Percentiles rank a stretch among this genome's conserved stretches.
Evolutionary conservation across 176 grass and related monocot species (phyloP).

Genomic region (Secale cereale): DNA sequence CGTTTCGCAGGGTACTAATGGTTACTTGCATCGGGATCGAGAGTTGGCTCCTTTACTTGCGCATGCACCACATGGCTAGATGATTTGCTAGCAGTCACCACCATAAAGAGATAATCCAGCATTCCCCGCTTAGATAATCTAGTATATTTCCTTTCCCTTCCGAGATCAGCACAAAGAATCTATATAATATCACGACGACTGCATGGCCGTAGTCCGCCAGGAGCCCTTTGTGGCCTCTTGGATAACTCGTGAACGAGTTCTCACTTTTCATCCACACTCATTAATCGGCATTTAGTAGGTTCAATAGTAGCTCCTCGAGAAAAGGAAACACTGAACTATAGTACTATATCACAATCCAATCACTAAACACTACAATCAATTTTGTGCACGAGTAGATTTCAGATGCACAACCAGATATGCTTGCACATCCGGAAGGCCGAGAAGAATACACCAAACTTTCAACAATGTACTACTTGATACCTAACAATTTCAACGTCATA

Average conservation of each 20-base stretch:
- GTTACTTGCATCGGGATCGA: too few species aligned
- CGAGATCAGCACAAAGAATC: too few species aligned
- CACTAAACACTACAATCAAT: neutral
- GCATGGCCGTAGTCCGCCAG: constrained; percentile 75
- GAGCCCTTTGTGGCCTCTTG: constrained; percentile 65
- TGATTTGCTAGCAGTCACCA: constrained; percentile 50
- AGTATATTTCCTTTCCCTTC: constrained; percentile 93
- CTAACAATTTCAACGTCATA: neutral
- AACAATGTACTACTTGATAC: neutral
- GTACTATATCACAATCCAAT: neutral
- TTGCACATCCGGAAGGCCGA: neutral
- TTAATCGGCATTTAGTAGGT: constrained; percentile 60
- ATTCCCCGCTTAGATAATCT: constrained; percentile 92
- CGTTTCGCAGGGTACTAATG: too few species aligned
- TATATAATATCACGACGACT: constrained; percentile 84
- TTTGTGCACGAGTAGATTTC: neutral
- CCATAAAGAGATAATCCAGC: constrained; percentile 89
- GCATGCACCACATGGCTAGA: neutral
- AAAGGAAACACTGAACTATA: constrained; percentile 14
- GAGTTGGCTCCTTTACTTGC: too few species aligned
- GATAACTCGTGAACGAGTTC: constrained; percentile 75
- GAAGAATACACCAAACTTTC: neutral
- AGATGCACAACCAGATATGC: too few species aligned
- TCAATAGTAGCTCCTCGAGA: constrained; percentile 55
- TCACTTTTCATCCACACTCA: constrained; percentile 31